A percentile compares a stretch with the other conserved stretches of the same genome.
These are phyloP conservation scores for Alternaria solani DNA, from an alignment of 2,329 filamentous ascomycete genomes.

Conservation along the genomic window DNA sequence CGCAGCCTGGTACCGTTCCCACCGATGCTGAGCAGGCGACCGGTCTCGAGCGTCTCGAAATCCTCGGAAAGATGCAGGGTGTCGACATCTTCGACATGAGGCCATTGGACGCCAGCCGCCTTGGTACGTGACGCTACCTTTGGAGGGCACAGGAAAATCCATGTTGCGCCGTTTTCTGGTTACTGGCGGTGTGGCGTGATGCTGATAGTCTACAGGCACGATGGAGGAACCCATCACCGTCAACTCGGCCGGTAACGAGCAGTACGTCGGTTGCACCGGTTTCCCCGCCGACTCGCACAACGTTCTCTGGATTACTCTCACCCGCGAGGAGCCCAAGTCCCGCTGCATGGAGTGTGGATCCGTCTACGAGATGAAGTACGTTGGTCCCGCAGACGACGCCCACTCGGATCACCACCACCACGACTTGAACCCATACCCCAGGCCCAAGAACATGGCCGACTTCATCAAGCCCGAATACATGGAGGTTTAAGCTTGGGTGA, in stretches of 20 bases:
- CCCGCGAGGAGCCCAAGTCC: constrained; percentile 88
- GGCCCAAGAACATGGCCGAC: constrained; percentile 94
- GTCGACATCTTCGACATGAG: constrained; percentile 98
- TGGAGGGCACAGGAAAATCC: not conserved
- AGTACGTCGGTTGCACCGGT: constrained; percentile 96
- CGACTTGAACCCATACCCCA: constrained; percentile 63
- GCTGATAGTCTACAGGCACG: constrained; percentile 68
- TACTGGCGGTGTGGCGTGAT: constrained; percentile 13
- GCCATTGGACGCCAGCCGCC: constrained; percentile 88
- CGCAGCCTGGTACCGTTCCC: constrained; percentile 80
- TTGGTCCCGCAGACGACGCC: constrained; percentile 80
- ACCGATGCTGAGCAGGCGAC: constrained; percentile 96
- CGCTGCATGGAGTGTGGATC: constrained; percentile 97
- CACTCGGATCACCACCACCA: constrained; percentile 62
- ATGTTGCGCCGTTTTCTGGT: not conserved
- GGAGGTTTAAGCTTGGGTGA: constrained; percentile 60
- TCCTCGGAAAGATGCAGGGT: constrained; percentile 99
- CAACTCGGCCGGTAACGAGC: constrained; percentile 92
- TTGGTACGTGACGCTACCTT: constrained; percentile 64
- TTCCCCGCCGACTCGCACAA: constrained; percentile 90
- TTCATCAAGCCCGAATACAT: constrained; percentile 95
- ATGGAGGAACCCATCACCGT: constrained; percentile 86
- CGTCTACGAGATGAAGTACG: constrained; percentile 97
- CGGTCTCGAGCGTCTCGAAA: constrained; percentile 97
- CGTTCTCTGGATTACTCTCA: constrained; percentile 88